These are phyloP conservation scores for Yarrowia sp. DNA, from an alignment of 805 yeast genomes.

Conservation along the genomic window DNA sequence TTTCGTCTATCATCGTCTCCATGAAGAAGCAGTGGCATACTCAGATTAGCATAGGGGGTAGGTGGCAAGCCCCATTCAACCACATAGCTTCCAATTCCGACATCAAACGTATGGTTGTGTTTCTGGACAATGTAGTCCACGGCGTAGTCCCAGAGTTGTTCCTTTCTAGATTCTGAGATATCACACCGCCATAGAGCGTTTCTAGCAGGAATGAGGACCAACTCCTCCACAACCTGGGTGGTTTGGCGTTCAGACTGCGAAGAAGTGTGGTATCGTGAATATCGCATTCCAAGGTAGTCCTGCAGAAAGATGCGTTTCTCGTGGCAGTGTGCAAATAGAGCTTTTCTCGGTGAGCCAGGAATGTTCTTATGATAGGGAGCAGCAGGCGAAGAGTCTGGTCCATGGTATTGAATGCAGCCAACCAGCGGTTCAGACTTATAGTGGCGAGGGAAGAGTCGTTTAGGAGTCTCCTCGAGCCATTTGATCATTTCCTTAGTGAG, in stretches of 20 bases:
- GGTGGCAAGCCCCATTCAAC: conserved; percentile 33
- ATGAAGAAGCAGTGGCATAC: conserved; percentile 19
- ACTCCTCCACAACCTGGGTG: conserved; percentile 27
- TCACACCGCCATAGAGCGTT: conserved; percentile 3
- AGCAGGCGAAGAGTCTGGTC: conserved; percentile 29
- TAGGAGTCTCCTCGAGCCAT: conserved; percentile 17
- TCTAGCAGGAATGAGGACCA: conserved; percentile 26
- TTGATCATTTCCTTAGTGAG: conserved; percentile 2
- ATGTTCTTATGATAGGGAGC: conserved; percentile 26
- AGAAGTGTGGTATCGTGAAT: conserved; percentile 18
- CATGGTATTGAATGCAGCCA: conserved; percentile 25
- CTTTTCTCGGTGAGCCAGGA: conserved; percentile 10
- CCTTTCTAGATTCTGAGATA: background rate
- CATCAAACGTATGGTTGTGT: conserved; percentile 26
- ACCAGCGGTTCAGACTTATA: conserved; percentile 6
- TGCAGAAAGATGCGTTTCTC: conserved; percentile 15
- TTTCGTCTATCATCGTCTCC: conserved; percentile 16
- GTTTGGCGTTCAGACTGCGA: conserved; percentile 11
- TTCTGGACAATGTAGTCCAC: conserved; percentile 18
- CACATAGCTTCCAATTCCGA: conserved; percentile 26
- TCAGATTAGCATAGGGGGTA: conserved; percentile 17
- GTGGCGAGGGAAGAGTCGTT: background rate
- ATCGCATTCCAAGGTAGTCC: conserved; percentile 27
- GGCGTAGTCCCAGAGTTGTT: conserved; percentile 35
- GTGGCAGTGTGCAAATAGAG: conserved; percentile 1